phyloP scores from a whole-genome alignment of 345 rosid genomes.

The Populus alba region DNA sequence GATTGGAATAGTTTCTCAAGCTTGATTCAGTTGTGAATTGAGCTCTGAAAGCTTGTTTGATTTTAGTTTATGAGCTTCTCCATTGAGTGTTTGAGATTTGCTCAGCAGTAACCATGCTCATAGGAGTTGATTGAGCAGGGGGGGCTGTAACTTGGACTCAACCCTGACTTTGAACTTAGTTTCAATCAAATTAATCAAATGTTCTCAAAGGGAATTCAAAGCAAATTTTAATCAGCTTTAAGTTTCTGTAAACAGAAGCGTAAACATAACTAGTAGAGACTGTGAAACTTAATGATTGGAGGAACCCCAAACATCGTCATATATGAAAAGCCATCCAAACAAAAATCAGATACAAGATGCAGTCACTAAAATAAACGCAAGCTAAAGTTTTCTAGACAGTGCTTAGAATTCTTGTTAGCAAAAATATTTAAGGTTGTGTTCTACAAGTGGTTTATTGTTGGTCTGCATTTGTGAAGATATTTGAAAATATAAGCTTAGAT shows the following conservation, averaged over 20 bases:
- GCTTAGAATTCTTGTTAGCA: background rate
- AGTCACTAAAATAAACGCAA: background rate
- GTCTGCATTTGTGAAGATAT: background rate
- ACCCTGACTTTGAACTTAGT: background rate
- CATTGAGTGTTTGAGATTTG: background rate
- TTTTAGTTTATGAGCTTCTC: background rate
- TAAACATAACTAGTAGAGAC: background rate
- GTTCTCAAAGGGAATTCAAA: background rate
- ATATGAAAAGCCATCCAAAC: background rate
- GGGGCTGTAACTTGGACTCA: background rate
- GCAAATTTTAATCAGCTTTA: background rate
- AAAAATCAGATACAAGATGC: background rate
- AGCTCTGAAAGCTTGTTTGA: background rate
- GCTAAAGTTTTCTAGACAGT: background rate
- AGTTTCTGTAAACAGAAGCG: background rate
- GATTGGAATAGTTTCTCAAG: background rate
- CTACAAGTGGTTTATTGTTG: background rate
- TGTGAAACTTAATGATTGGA: background rate
- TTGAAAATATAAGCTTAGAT: background rate
- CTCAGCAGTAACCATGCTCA: background rate
- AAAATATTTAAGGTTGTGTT: background rate
- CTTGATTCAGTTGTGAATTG: background rate
- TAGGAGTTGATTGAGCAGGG: background rate
- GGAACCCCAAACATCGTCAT: background rate
- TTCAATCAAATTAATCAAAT: background rate